These are phyloP conservation scores for Pichia sp. DNA, from an alignment of 1,139 yeast genomes.

Conservation along the genomic window DNA sequence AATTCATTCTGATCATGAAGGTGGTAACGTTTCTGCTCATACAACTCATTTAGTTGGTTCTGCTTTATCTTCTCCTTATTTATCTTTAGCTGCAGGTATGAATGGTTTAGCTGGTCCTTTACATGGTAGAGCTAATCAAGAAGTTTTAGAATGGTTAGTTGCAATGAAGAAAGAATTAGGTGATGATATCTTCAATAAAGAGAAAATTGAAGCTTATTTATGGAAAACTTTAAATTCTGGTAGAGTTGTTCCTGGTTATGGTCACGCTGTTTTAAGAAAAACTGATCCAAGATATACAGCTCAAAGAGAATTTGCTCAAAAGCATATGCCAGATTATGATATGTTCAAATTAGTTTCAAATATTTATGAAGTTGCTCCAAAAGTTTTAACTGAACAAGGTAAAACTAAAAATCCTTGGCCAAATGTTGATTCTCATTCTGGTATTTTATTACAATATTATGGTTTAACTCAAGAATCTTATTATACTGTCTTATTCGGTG, in stretches of 20 bases:
- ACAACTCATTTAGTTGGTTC: constrained; percentile 96
- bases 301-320: constrained; percentile 91
- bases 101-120: constrained; percentile 98
- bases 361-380: constrained; percentile 93
- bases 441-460: constrained; percentile 94
- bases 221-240: constrained; percentile 91
- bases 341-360: constrained; percentile 83
- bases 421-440: constrained; percentile 96
- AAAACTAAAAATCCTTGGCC: constrained; percentile 99
- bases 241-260: constrained; percentile 96
- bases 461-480: constrained; percentile 92
- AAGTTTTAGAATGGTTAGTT: constrained; percentile 88
- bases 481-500: constrained; percentile 98
- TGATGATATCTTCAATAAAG: constrained; percentile 58
- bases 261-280: constrained; percentile 94
- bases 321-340: constrained; percentile 96
- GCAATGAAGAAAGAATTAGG: constrained; percentile 71
- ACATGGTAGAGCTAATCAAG: constrained; percentile 98
- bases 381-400: constrained; percentile 91
- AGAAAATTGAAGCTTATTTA: constrained; percentile 76
- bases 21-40: constrained; percentile 98
- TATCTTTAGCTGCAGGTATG: constrained; percentile 89
- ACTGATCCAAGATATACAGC: constrained; percentile 98
- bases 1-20: constrained; percentile 96
- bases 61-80: constrained; percentile 87